phyloP scores from a whole-genome alignment of 257 asterid genomes.

The Anisodus tanguticus region DNA sequence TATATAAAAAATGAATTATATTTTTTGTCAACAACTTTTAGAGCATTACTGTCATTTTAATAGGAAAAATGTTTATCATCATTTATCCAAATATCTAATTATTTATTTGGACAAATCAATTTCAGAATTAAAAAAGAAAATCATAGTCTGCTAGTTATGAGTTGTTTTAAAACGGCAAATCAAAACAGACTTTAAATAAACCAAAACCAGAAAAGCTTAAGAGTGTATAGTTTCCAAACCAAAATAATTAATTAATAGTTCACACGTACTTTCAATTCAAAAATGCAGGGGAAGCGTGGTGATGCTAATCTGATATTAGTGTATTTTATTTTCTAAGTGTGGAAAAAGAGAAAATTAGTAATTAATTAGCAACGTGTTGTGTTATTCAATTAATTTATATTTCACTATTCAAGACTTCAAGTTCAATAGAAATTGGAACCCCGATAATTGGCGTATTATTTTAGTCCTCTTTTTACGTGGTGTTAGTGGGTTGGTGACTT shows the following conservation, averaged over 20 bases:
- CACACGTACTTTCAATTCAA: background rate
- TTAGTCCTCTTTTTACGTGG: background rate
- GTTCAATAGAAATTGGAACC: background rate
- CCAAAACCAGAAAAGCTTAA: background rate
- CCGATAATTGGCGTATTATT: too few species aligned
- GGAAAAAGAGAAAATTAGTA: background rate
- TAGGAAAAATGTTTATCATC: too few species aligned
- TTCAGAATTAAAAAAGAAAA: conserved; percentile 27
- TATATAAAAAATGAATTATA: too few species aligned
- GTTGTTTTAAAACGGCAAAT: background rate
- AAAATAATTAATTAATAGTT: background rate
- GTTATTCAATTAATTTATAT: background rate
- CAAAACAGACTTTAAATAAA: background rate
- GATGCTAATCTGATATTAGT: background rate
- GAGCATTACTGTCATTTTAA: too few species aligned
- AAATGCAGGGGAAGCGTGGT: background rate
- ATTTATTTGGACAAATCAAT: too few species aligned
- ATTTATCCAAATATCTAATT: too few species aligned
- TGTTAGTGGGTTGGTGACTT: background rate
- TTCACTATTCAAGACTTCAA: background rate
- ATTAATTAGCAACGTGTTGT: background rate
- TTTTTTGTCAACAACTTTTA: too few species aligned
- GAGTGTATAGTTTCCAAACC: background rate
- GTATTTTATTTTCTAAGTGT: background rate
- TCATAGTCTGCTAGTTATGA: background rate